Percentiles rank a stretch among this genome's conserved stretches.
These are phyloP conservation scores for Skeletonema marinoi DNA, from an alignment of 108 stramenopile species.

Conservation along the genomic window DNA sequence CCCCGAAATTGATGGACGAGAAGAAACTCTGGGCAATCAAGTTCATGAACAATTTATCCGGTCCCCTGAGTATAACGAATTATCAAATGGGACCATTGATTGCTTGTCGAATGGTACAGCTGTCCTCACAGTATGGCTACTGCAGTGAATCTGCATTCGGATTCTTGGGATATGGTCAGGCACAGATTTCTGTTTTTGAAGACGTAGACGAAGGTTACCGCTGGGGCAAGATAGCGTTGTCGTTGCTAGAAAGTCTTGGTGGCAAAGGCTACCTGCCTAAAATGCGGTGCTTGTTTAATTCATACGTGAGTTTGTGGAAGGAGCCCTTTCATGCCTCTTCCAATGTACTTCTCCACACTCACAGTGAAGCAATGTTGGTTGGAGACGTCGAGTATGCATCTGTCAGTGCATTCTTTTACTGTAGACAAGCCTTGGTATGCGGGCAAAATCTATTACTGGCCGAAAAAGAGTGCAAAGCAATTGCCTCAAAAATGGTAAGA, in stretches of 20 bases:
- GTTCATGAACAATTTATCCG: background rate
- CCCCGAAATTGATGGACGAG: slow-evolving; percentile 1
- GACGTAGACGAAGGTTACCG: slow-evolving; percentile 23
- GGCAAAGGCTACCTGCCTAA: background rate
- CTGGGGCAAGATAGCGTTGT: slow-evolving; percentile 21
- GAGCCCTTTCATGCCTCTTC: background rate
- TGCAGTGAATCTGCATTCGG: slow-evolving; percentile 22
- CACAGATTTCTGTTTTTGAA: slow-evolving; percentile 10
- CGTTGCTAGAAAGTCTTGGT: slow-evolving; percentile 6
- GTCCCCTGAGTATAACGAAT: background rate
- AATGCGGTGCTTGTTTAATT: background rate
- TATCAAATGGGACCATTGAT: slow-evolving; percentile 1
- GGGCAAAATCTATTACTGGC: background rate
- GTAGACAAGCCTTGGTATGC: background rate
- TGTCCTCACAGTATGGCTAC: slow-evolving; percentile 21
- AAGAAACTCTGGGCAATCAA: background rate
- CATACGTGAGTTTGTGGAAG: background rate
- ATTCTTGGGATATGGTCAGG: slow-evolving; percentile 8
- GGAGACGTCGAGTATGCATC: slow-evolving; percentile 1
- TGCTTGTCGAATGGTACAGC: slow-evolving; percentile 24
- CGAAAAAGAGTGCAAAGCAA: background rate
- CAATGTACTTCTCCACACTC: background rate
- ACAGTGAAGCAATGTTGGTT: background rate
- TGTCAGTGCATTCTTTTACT: background rate
- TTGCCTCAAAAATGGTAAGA: slow-evolving; percentile 1